Evolutionary conservation across 345 rosid genomes (phyloP).

Genomic region (Angophora floribunda): DNA sequence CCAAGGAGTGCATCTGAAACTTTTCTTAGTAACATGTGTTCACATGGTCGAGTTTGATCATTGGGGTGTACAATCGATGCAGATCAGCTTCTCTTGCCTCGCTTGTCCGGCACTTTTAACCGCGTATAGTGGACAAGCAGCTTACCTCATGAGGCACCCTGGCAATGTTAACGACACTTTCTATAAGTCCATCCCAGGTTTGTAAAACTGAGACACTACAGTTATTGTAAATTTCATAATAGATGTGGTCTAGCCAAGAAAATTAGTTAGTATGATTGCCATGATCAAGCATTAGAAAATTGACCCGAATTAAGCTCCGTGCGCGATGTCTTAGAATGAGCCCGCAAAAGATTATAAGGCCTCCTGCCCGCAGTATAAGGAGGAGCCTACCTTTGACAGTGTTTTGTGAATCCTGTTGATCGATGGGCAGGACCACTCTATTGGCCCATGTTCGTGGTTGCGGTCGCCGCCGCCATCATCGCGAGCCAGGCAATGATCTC

Average conservation of each 20-base stretch:
- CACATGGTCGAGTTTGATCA: background rate
- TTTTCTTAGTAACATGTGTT: too few species aligned
- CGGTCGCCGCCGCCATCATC: conserved; percentile 61
- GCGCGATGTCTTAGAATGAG: background rate
- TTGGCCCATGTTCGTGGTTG: conserved; percentile 73
- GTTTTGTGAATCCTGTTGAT: background rate
- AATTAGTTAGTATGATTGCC: conserved; percentile 41
- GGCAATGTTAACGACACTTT: background rate
- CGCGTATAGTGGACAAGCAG: conserved; percentile 3
- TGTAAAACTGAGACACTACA: background rate
- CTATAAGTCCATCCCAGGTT: background rate
- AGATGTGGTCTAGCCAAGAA: conserved; percentile 46
- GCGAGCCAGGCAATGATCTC: conserved; percentile 93
- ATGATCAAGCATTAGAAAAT: background rate
- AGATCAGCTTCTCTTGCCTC: conserved; percentile 58
- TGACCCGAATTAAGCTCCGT: background rate
- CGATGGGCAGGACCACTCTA: conserved; percentile 40
- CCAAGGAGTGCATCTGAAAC: too few species aligned
- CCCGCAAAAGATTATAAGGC: background rate
- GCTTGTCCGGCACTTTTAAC: background rate
- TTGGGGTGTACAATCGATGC: background rate
- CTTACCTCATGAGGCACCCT: background rate
- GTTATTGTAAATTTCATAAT: conserved; percentile 27
- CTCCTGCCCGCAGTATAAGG: background rate
- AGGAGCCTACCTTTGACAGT: background rate